A percentile compares a stretch with the other conserved stretches of the same genome.
These are phyloP conservation scores for Alisma plantagoaquatica DNA, from an alignment of 106 monocot genomes.

Conservation along the genomic window DNA sequence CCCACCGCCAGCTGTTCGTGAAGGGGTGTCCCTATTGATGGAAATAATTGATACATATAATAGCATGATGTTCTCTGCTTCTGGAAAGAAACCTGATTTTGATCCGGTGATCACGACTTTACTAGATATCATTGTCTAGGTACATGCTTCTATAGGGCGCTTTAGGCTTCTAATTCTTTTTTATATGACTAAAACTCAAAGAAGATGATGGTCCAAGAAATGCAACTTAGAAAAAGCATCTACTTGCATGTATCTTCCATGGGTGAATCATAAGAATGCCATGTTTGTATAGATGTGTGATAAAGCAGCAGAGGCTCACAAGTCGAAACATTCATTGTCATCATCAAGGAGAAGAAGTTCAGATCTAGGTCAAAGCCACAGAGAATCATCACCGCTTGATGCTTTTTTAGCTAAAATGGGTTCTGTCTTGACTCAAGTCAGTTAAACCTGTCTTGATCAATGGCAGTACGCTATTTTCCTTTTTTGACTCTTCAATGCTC, in stretches of 20 bases:
- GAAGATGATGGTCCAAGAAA: too few species aligned
- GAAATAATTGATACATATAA: conserved; percentile 91
- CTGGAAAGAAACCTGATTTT: conserved; percentile 75
- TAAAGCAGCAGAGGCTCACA: conserved; percentile 84
- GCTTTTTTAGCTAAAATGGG: conserved; percentile 56
- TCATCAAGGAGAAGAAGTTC: conserved; percentile 61
- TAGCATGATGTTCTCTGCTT: conserved; percentile 93
- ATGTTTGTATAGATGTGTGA: conserved; percentile 69
- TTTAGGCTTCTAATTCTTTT: neutral
- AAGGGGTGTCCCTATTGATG: conserved; percentile 82
- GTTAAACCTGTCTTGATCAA: too few species aligned
- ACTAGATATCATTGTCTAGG: conserved; percentile 92
- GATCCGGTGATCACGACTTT: conserved; percentile 78
- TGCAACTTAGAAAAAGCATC: too few species aligned
- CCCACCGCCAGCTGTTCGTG: conserved; percentile 83
- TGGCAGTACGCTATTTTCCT: neutral
- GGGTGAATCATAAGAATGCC: neutral
- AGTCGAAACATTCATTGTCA: conserved; percentile 55
- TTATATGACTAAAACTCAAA: too few species aligned
- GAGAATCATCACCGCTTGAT: conserved; percentile 85
- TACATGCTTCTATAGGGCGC: conserved; percentile 11
- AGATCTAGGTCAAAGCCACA: conserved; percentile 40
- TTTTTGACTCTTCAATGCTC: neutral
- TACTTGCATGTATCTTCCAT: neutral
- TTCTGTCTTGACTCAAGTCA: conserved; percentile 48